A percentile compares a stretch with the other conserved stretches of the same genome.
Evolutionary conservation across 2,329 filamentous ascomycete species (phyloP).

Genomic region (Ophiocordyceps camponoti-floridani): DNA sequence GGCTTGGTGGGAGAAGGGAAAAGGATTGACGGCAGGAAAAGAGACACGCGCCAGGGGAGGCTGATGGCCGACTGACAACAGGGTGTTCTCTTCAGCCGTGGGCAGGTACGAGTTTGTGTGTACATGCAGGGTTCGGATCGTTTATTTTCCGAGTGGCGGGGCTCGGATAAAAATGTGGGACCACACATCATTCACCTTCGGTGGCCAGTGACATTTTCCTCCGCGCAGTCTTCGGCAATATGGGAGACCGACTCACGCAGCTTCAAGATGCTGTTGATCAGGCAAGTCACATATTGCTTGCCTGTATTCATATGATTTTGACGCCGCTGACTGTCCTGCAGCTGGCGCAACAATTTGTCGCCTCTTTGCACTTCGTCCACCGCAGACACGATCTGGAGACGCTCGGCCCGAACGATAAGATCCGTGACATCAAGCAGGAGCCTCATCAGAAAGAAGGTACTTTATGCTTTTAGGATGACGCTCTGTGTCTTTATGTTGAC

Average conservation of each 20-base stretch:
- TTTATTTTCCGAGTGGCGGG: conserved; percentile 11
- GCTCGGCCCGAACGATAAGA: conserved; percentile 37
- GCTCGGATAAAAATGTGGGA: not conserved
- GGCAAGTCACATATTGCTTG: conserved; percentile 23
- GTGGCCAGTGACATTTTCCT: not conserved
- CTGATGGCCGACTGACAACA: conserved; percentile 10
- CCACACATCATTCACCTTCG: not conserved
- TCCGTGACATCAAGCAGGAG: conserved; percentile 39
- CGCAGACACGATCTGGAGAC: conserved; percentile 49
- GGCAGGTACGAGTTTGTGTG: not conserved
- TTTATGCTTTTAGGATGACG: conserved; percentile 1
- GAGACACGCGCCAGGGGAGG: too few relatives aligned
- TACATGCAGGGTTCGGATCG: conserved; percentile 10
- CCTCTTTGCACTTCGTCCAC: conserved; percentile 47
- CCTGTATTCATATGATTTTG: not conserved
- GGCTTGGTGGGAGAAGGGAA: not conserved
- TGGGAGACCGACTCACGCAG: conserved; percentile 66
- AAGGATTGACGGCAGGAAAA: not conserved
- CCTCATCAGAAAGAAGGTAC: conserved; percentile 31
- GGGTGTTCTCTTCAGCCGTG: conserved; percentile 14
- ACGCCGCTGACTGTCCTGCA: conserved; percentile 12
- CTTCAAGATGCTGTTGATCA: conserved; percentile 74
- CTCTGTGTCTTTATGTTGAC: not conserved
- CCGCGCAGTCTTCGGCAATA: conserved; percentile 14
- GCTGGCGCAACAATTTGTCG: conserved; percentile 53